Conservation (phyloP, 257 asterid species). For the Primulina tabacum region DNA sequence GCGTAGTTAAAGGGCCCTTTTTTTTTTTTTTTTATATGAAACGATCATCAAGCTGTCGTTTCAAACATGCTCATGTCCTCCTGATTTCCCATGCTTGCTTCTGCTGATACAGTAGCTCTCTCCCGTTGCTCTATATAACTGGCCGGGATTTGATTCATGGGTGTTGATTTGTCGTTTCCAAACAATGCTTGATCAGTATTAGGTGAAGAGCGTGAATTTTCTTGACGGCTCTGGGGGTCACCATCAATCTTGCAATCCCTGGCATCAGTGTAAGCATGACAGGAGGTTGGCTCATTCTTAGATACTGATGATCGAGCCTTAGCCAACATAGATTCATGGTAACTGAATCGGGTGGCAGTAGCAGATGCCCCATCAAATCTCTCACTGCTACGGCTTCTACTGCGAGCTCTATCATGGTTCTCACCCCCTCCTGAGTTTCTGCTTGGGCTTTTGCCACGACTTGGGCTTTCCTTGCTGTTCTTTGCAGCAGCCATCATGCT, state of each 20-base stretch:
- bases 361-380: constrained; percentile 42
- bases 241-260: constrained; percentile 8
- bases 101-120: neutral
- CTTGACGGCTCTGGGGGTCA: neutral
- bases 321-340: constrained; percentile 58
- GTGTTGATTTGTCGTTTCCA: neutral
- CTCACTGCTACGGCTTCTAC: constrained; percentile 46
- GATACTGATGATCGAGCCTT: constrained; percentile 17
- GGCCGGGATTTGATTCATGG: neutral
- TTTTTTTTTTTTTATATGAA: too few species aligned
- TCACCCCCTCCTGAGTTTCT: constrained; percentile 52
- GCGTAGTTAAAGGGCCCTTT: too few species aligned
- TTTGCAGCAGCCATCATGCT: constrained; percentile 31
- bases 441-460: constrained; percentile 55
- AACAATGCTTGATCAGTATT: neutral
- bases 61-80: neutral
- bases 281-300: neutral
- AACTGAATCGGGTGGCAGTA: constrained; percentile 32
- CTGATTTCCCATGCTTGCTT: neutral
- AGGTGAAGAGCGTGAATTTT: neutral
- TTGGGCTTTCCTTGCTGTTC: constrained; percentile 38
- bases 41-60: neutral
- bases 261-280: constrained; percentile 17
- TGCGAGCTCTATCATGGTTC: constrained; percentile 28
- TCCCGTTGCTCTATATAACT: neutral